phyloP scores from a whole-genome alignment of 2,329 filamentous ascomycete genomes.

The Ophiocordyceps robertsii region DNA sequence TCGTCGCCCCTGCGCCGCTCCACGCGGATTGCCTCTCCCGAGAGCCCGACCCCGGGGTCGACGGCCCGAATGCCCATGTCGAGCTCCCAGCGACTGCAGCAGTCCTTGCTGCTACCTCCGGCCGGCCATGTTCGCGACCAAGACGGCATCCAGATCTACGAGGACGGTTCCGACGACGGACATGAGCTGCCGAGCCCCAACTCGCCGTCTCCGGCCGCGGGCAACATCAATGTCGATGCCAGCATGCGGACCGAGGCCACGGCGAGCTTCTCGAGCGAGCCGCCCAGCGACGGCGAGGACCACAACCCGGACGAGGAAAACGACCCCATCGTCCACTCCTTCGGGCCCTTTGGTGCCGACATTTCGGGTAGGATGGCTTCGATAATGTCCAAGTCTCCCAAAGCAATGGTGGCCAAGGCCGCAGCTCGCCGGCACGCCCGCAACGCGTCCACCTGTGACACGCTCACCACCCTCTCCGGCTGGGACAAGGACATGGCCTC shows the following conservation, averaged over 20 bases:
- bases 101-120: slow-evolving; percentile 19
- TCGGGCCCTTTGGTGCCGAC: slow-evolving; percentile 80
- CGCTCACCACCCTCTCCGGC: slow-evolving; percentile 6
- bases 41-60: slow-evolving; percentile 45
- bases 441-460: slow-evolving; percentile 9
- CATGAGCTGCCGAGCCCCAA: slow-evolving; percentile 16
- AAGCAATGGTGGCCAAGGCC: slow-evolving; percentile 29
- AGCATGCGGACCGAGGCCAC: slow-evolving; percentile 38
- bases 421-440: slow-evolving; percentile 10
- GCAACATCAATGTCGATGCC: slow-evolving; percentile 13
- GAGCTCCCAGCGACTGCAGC: slow-evolving; percentile 30
- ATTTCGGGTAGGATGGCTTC: slow-evolving; percentile 71
- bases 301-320: slow-evolving; percentile 79
- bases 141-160: slow-evolving; percentile 54
- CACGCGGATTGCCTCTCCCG: slow-evolving; percentile 55
- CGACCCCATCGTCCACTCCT: slow-evolving; percentile 83
- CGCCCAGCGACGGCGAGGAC: slow-evolving; percentile 50
- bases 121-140: slow-evolving; percentile 10
- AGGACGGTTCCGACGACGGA: slow-evolving; percentile 41
- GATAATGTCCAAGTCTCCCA: slow-evolving; percentile 57
- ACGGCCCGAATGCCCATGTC: slow-evolving; percentile 16
- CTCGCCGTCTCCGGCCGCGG: not conserved
- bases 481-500: slow-evolving; percentile 4
- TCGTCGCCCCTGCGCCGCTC: slow-evolving; percentile 45
- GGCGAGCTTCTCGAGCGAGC: slow-evolving; percentile 44